Evolutionary conservation across 192 early-diverging fungal genomes (phyloP), one percentile per base, ranked within the genome.

Genomic region (Coemansia sp.): DNA sequence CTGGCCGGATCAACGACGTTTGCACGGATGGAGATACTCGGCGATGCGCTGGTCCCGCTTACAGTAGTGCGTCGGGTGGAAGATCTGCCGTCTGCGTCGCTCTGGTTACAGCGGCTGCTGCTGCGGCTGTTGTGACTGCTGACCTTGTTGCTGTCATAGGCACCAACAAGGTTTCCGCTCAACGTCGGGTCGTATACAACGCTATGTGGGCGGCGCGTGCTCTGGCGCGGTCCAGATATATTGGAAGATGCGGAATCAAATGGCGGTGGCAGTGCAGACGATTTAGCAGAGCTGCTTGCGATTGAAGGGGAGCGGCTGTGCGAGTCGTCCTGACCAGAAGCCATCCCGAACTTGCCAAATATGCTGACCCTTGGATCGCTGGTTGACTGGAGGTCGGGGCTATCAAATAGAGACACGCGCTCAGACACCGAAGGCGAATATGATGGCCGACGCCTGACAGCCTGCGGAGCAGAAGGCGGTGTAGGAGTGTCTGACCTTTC

Each of bases 261-360:
- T 4, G n/a, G 14, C 30, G 23, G 33, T 6, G 52, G 52, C 27
- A n/a, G 29, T 14, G 15, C n/a, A n/a, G 63, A 17, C 9, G 6
- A 22, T n/a, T 50, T 19, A 5, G 25, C 23, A 10, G 63, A 19
- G 2, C 20, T 48, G 30, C 64, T 57, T 17, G 66, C 55, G 14
- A 62, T 60, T 10, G 75, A 79, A 20, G 70, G 62, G 30, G 75
- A 68, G 48, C 75, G 75, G 55, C 66, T 72, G 48, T 72, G 75
- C 6, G 58, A 45, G 31, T 60, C 50, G 31, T 60, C 60, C 28
- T 62, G 57, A 11, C 62, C 61, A 1, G 55, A 59, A 13, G 71
- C 71, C 68, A 70, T 70, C 50, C 75, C 75, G 6, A 79, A 79
- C 23, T 62, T 62, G 23, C 75, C 75, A 66, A 79, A 79, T 44